phyloP scores from a whole-genome alignment of 169 alveolate species.

The Plasmodium sp. region DNA sequence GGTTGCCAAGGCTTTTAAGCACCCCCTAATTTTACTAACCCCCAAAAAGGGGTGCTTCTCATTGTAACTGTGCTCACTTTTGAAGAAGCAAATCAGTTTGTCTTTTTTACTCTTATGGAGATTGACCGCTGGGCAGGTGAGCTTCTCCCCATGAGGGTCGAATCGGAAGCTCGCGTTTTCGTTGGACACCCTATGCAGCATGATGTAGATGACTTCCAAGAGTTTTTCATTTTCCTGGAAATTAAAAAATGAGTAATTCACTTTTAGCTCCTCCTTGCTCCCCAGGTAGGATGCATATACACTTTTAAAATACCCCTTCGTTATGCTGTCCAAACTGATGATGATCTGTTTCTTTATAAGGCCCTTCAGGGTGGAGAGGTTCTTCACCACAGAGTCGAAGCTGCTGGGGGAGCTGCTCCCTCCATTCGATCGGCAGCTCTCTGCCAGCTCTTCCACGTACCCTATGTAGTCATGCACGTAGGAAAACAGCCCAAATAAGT shows the following conservation, averaged over 20 bases:
- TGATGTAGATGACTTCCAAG: conserved; percentile 27
- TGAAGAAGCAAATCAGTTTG: conserved; percentile 15
- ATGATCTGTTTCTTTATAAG: conserved; percentile 1
- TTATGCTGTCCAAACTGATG: not conserved
- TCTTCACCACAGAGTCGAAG: not conserved
- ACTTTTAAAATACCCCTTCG: conserved; percentile 1
- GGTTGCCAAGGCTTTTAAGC: conserved; percentile 3
- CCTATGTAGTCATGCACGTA: conserved; percentile 27
- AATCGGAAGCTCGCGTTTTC: not conserved
- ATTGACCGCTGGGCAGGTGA: not conserved
- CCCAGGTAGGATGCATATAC: not conserved
- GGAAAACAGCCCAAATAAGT: conserved; percentile 41
- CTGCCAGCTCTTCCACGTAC: not conserved
- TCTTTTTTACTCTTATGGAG: conserved; percentile 24
- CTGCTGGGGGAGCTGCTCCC: not conserved
- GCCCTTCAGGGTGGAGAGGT: not conserved
- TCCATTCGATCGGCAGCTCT: not conserved
- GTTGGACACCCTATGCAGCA: conserved; percentile 43
- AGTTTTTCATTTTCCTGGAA: conserved; percentile 22
- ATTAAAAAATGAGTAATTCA: conserved; percentile 28
- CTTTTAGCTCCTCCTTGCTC: not conserved
- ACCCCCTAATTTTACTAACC: conserved; percentile 37
- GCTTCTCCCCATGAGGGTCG: not conserved
- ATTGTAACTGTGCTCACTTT: conserved; percentile 6
- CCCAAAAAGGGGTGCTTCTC: conserved; percentile 11